These are phyloP conservation scores for Mariannaea sp. DNA, from an alignment of 2,329 filamentous ascomycete genomes.

Conservation along the genomic window DNA sequence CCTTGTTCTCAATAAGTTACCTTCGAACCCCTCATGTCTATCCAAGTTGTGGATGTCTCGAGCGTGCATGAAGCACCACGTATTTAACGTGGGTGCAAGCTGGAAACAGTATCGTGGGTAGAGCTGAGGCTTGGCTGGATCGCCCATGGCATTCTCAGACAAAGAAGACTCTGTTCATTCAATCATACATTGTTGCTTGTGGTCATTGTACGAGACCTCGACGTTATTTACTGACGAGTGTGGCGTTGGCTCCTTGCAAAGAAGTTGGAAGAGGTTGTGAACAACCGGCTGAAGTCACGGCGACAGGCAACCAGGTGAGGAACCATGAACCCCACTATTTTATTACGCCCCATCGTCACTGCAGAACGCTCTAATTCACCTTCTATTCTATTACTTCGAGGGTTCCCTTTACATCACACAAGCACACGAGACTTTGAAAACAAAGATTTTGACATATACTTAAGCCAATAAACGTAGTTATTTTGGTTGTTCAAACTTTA, in stretches of 20 bases:
- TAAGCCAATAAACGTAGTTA: too few relatives aligned
- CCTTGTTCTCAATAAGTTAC: conserved; percentile 46
- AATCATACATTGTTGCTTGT: conserved; percentile 20
- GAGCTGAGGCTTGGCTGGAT: conserved; percentile 43
- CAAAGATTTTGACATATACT: too few relatives aligned
- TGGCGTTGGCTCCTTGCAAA: conserved; percentile 7
- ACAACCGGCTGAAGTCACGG: not conserved
- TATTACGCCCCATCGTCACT: too few relatives aligned
- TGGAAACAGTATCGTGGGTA: conserved; percentile 69
- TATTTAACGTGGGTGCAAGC: conserved; percentile 63
- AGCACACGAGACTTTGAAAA: too few relatives aligned
- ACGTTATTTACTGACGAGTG: not conserved
- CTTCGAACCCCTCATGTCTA: conserved; percentile 57
- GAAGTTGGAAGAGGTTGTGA: not conserved
- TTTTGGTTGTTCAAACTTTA: too few relatives aligned
- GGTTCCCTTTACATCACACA: too few relatives aligned
- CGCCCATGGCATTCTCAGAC: conserved; percentile 57
- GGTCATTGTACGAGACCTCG: not conserved
- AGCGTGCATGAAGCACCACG: conserved; percentile 62
- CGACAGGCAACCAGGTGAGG: not conserved
- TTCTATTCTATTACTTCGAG: too few relatives aligned
- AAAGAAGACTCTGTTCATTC: conserved; percentile 6
- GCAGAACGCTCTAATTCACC: too few relatives aligned
- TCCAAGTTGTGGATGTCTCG: conserved; percentile 55
- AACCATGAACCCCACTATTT: not conserved